A percentile compares a stretch with the other conserved stretches of the same genome.
These are phyloP conservation scores for Amanita pseudoporphyria DNA, from an alignment of 768 basidiomycete species.

Conservation along the genomic window DNA sequence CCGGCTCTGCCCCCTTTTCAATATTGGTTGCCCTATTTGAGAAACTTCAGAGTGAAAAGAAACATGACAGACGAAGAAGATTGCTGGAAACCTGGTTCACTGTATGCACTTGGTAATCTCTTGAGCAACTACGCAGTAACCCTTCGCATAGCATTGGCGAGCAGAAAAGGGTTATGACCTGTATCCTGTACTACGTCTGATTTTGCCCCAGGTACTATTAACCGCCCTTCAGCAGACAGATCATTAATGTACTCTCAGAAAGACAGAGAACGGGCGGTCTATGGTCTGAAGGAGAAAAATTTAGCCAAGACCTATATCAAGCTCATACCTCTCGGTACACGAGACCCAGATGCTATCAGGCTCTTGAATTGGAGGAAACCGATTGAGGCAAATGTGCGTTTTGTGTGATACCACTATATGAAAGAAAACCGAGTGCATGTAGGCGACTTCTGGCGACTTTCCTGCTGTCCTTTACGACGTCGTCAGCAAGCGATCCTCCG, in stretches of 20 bases:
- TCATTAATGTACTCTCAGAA: conserved; percentile 41
- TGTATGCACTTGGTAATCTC: conserved; percentile 33
- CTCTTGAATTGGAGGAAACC: conserved; percentile 89
- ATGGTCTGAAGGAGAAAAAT: conserved; percentile 92
- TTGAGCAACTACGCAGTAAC: background rate
- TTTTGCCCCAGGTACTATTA: conserved; percentile 77
- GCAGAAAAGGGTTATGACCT: conserved; percentile 78
- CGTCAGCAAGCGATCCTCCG: conserved; percentile 74
- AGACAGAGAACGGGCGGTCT: conserved; percentile 87
- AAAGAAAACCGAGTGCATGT: background rate
- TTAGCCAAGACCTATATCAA: conserved; percentile 90
- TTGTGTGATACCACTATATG: background rate
- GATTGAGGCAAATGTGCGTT: conserved; percentile 51
- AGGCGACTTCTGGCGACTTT: conserved; percentile 82
- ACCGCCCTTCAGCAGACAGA: background rate
- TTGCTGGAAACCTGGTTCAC: conserved; percentile 72
- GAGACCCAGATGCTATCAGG: conserved; percentile 73
- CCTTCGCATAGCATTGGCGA: conserved; percentile 62
- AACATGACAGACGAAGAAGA: conserved; percentile 63
- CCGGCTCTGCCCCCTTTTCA: conserved; percentile 59
- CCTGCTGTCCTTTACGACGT: conserved; percentile 82
- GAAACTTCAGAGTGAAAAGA: conserved; percentile 61
- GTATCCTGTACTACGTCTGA: conserved; percentile 80
- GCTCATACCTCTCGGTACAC: conserved; percentile 72
- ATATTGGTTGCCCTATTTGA: conserved; percentile 67